Evolutionary conservation across 805 yeast species (phyloP).

Genomic region (Teunomyces funiuensis): DNA sequence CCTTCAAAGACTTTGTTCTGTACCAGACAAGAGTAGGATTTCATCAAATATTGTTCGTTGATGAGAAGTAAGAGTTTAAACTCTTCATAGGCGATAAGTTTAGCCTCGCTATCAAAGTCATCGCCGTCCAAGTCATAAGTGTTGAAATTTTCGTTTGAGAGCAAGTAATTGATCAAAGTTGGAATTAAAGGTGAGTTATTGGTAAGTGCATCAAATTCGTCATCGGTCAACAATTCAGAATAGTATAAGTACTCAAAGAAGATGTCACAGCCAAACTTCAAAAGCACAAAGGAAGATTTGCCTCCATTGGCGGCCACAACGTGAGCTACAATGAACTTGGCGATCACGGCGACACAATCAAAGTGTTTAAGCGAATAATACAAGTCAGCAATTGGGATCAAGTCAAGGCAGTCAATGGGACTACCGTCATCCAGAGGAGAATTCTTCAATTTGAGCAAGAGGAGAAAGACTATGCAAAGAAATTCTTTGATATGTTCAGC

Average conservation of each 20-base stretch:
- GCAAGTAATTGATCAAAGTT: conserved; percentile 28
- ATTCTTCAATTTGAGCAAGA: conserved; percentile 34
- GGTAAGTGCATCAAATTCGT: conserved; percentile 32
- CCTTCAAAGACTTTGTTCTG: conserved; percentile 57
- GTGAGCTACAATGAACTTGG: conserved; percentile 31
- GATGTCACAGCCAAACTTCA: conserved; percentile 41
- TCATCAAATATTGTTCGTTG: conserved; percentile 87
- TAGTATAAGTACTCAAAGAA: conserved; percentile 42
- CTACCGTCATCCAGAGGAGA: conserved; percentile 15
- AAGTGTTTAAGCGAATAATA: conserved; percentile 52
- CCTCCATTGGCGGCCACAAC: conserved; percentile 18
- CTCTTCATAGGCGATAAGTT: conserved; percentile 55
- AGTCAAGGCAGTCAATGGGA: conserved; percentile 12
- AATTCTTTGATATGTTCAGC: conserved; percentile 32
- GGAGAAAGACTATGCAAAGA: conserved; percentile 31
- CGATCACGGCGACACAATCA: conserved; percentile 49
- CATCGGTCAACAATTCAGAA: conserved; percentile 32
- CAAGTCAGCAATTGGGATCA: conserved; percentile 17
- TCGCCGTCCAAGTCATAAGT: conserved; percentile 35
- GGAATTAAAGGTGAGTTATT: conserved; percentile 26
- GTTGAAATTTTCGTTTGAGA: conserved; percentile 34
- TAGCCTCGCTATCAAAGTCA: conserved; percentile 52
- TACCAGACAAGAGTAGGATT: conserved; percentile 30
- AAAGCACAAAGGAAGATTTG: conserved; percentile 28
- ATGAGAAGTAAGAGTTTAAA: conserved; percentile 71